Evolutionary conservation across 306 rosid species (phyloP).

Genomic region (Adenanthera pavonina): DNA sequence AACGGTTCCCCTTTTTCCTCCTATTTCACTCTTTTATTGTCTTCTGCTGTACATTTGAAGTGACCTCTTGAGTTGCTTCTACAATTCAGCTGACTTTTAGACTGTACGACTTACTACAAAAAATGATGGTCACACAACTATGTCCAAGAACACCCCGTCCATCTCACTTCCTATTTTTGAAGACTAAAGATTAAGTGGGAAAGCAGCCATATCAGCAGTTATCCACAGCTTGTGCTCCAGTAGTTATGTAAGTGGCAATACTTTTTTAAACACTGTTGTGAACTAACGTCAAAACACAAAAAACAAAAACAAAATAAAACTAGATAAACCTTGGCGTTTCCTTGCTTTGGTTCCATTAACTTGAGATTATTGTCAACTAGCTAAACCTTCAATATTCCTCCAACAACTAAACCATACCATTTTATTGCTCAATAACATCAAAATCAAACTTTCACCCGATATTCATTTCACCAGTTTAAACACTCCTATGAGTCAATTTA

Average conservation of each 20-base stretch:
- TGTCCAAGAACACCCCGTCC: background rate
- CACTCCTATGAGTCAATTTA: background rate
- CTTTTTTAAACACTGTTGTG: background rate
- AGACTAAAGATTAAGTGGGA: background rate
- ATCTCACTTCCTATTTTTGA: background rate
- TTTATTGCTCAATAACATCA: background rate
- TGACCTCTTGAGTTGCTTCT: too few relatives aligned
- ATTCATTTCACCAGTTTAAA: background rate
- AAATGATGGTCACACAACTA: background rate
- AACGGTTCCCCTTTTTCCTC: too few relatives aligned
- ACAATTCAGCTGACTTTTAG: too few relatives aligned
- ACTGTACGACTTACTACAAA: background rate
- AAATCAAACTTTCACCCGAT: background rate
- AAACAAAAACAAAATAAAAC: background rate
- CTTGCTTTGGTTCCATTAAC: background rate
- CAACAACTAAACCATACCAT: background rate
- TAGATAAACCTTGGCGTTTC: too few relatives aligned
- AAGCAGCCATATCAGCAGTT: background rate
- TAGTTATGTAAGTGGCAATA: background rate
- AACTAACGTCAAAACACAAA: background rate
- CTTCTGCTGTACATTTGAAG: too few relatives aligned
- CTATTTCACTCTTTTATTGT: too few relatives aligned
- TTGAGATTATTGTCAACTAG: background rate
- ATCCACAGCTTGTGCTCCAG: background rate
- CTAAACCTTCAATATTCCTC: background rate